Evolutionary conservation across 2,329 filamentous ascomycete species (phyloP), one percentile per base, ranked within the genome.

Genomic region (Didymella glomerata): DNA sequence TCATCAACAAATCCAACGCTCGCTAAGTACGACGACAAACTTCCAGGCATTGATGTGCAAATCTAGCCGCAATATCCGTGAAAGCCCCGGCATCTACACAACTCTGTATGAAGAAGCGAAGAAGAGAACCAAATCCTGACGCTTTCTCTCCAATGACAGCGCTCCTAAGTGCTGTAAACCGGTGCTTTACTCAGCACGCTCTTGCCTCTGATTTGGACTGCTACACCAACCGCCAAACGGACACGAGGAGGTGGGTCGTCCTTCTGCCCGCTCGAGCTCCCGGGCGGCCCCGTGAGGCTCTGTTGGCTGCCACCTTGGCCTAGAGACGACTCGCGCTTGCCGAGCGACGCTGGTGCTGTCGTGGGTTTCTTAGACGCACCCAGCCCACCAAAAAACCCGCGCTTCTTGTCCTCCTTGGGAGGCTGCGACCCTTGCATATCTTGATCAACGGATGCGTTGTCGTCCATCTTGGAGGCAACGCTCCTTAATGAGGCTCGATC

Each of bases 171-270:
- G 67, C 71, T 76, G 65, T 76, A 82, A 13, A 83, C 80, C 5
- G 81, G 80, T 53, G 82, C 81, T 68, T 83, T 83, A 52, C 81
- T 78, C 64, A 84, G 66, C 32, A 83, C 78, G 41, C 76, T 78
- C 63, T 81, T 79, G n/a, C 80, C 80, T 46, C 81, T 76, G 34
- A 83, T 79, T 59, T 78, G 75, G n/a, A 83, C 80, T 8, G 78
- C 76, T 42, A 83, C 72, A 30, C 81, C 80, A 11, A 79, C 79
- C 16, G 81, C 76, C 71, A 84, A 72, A n/a, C 81, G 74, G 41
- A 83, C 81, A 14, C 80, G 72, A 25, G 78, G 74, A 42, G 71
- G 64, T 36, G 77, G 68, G 51, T 82, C 80, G 36, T 80, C 77
- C 48, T 76, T 74, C 8, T 59, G 63, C 28, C 70, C 73, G 27